Percentiles rank a stretch among this genome's conserved stretches.
phyloP scores from a whole-genome alignment of 2,329 filamentous ascomycete species.

The Colletotrichum sp. region DNA sequence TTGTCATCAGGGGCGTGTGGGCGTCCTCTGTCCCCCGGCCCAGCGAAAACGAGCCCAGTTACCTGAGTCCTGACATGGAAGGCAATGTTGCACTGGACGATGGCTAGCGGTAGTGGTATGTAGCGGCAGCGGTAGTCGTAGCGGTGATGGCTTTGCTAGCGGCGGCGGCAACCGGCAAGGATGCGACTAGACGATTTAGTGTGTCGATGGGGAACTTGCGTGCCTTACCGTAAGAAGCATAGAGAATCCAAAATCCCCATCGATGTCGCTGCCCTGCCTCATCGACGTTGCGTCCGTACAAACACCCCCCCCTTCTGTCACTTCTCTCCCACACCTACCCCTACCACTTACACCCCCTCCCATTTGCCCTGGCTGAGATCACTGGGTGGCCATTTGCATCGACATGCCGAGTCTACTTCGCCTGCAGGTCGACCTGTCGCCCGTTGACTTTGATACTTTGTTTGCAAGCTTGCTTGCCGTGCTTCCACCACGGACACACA shows the following conservation, averaged over 20 bases:
- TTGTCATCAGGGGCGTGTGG: background rate
- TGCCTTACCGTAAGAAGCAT: background rate
- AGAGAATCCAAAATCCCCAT: background rate
- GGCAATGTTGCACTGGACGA: background rate
- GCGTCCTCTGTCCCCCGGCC: background rate
- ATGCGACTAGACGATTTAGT: background rate
- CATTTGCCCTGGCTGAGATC: background rate
- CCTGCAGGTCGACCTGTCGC: background rate
- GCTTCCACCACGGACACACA: background rate
- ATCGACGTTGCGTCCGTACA: background rate
- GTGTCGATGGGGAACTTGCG: background rate
- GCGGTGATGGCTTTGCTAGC: background rate
- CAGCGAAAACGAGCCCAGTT: background rate
- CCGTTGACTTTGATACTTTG: background rate
- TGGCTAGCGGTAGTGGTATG: background rate
- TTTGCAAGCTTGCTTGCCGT: background rate
- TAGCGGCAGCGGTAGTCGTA: background rate
- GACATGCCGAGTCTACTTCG: background rate
- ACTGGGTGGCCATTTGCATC: background rate
- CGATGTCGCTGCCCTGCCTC: slow-evolving; percentile 1
- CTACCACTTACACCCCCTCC: background rate
- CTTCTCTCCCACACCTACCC: background rate
- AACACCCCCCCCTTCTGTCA: background rate
- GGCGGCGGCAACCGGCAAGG: slow-evolving; percentile 12
- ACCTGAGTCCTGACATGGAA: background rate